Base-by-base conservation (phyloP, 78 protist species). In the Ministeria vibrans region DNA sequence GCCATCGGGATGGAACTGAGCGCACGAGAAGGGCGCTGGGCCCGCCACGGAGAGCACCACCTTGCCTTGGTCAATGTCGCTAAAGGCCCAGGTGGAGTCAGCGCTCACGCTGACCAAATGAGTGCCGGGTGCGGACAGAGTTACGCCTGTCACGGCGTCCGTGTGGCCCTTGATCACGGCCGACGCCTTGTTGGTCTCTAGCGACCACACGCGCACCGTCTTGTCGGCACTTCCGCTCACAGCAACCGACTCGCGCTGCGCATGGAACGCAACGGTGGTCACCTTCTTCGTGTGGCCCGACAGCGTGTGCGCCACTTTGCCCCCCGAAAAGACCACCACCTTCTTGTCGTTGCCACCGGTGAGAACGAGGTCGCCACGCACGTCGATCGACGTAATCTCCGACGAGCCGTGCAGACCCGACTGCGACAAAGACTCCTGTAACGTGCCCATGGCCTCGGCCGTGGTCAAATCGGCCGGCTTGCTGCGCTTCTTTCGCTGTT, bases 1-100 rank as follows among this genome's bases (percentile, higher is more conserved):
- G 18, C 99, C 99, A 75, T 96, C 99, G 20, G 99, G 99, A 69
- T 95, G 98, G 69, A 90, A 79, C 15, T 9, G 75, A 0, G 75
- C 41, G 4, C 15, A 59, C 36, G n/a, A 59, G 36, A 30, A 23
- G n/a, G 13, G 66, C 4, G 28, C 15, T 23, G 7, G 36, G 28
- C 66, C 4, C 34, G 66, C n/a, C 66, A 59, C 15, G 5, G 36
- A 11, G 36, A 11, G 66, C 82, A 49, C 32, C 23, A 71, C 3
- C 30, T 62, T 76, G 55, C 43, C 90, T 0, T 78, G 49, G 23
- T 0, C 63, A 38, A 91, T 4, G 68, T 96, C 96, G 55, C 55
- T 66, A 74, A 96, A 41, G 45, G 86, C 78, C 95, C 92, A 92
- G n/a, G 81, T 42, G 23, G 69, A 41, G 80, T 94, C 99, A 15